phyloP scores from a whole-genome alignment of 2,329 filamentous ascomycete genomes.

The Ceratocystis albifundus region DNA sequence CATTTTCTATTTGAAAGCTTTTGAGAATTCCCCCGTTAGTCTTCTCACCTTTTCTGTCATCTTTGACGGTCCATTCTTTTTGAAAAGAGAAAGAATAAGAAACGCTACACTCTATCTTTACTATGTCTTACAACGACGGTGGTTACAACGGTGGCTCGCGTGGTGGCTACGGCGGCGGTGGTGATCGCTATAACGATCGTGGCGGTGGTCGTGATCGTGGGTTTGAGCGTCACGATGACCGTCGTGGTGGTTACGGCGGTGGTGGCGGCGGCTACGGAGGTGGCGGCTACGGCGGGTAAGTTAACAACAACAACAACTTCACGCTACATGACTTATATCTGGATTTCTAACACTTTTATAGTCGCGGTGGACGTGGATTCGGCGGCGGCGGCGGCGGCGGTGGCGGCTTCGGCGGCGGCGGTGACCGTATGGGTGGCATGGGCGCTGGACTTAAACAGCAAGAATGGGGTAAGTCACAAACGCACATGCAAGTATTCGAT shows the following conservation, averaged over 20 bases:
- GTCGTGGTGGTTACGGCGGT: slow-evolving; percentile 25
- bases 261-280: slow-evolving; percentile 26
- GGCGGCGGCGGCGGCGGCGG: slow-evolving; percentile 28
- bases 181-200: slow-evolving; percentile 33
- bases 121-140: slow-evolving; percentile 37
- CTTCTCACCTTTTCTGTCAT: not conserved
- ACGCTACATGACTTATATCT: not conserved
- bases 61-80: slow-evolving; percentile 8
- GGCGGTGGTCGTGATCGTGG: slow-evolving; percentile 28
- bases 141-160: slow-evolving; percentile 30
- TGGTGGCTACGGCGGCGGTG: slow-evolving; percentile 28
- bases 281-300: slow-evolving; percentile 32
- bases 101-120: not conserved
- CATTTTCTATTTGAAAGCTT: slow-evolving; percentile 5
- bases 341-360: slow-evolving; percentile 31
- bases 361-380: slow-evolving; percentile 31
- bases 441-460: slow-evolving; percentile 80
- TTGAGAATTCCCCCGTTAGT: not conserved
- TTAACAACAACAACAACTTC: slow-evolving; percentile 15
- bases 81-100: not conserved
- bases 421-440: slow-evolving; percentile 89
- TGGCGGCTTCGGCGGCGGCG: slow-evolving; percentile 60
- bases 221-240: slow-evolving; percentile 37
- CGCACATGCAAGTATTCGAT: not conserved
- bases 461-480: slow-evolving; percentile 60